Conservation (phyloP, 2,329 filamentous ascomycete species). For the Xylariaceae sp. region DNA sequence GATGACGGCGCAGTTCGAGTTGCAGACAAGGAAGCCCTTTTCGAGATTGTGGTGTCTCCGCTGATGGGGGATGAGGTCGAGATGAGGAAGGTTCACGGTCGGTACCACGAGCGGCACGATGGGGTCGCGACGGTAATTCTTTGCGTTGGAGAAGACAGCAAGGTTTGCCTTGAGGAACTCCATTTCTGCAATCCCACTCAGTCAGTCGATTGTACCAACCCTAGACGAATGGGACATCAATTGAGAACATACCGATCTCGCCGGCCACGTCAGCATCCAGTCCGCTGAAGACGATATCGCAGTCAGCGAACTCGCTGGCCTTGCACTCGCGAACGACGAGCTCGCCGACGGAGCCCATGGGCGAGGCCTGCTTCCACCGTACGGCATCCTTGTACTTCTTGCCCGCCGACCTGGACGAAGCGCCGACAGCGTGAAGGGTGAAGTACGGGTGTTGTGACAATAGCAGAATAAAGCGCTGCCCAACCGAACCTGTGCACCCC, state of each 20-base stretch:
- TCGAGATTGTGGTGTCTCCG: slow-evolving; percentile 63
- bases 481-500: slow-evolving; percentile 88
- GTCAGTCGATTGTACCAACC: background rate
- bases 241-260: slow-evolving; percentile 63
- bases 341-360: slow-evolving; percentile 74
- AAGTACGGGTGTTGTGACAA: slow-evolving; percentile 84
- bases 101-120: slow-evolving; percentile 90
- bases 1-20: slow-evolving; percentile 97
- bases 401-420: slow-evolving; percentile 80
- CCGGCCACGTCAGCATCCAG: slow-evolving; percentile 89
- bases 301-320: slow-evolving; percentile 76
- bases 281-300: slow-evolving; percentile 89
- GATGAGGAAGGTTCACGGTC: slow-evolving; percentile 84
- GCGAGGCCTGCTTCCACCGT: slow-evolving; percentile 84
- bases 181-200: slow-evolving; percentile 55
- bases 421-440: slow-evolving; percentile 80
- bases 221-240: background rate
- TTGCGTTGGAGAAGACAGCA: slow-evolving; percentile 93
- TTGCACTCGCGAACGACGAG: slow-evolving; percentile 82
- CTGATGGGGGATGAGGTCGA: slow-evolving; percentile 86
- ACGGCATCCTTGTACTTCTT: slow-evolving; percentile 95
- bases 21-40: slow-evolving; percentile 92
- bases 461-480: slow-evolving; percentile 90
- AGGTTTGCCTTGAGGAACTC: slow-evolving; percentile 84
- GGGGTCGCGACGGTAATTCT: slow-evolving; percentile 90